These are phyloP conservation scores for Noccaea caerulescens DNA, from an alignment of 345 rosid genomes.

Conservation along the genomic window DNA sequence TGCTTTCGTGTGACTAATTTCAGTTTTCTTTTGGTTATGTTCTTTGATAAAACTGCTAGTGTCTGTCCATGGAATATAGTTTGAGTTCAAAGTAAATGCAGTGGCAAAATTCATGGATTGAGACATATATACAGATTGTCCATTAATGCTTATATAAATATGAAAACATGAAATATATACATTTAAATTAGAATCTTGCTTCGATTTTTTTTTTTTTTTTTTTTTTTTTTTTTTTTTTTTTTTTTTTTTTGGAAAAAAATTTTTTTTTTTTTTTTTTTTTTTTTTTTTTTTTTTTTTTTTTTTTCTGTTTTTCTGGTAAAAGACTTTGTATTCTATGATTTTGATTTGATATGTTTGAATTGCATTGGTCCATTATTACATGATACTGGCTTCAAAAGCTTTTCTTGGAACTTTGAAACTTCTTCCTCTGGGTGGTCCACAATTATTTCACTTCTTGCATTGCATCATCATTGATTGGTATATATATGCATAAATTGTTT, in stretches of 20 bases:
- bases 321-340: conserved; percentile 10
- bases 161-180: not conserved
- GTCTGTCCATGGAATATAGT: conserved; percentile 47
- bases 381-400: conserved; percentile 19
- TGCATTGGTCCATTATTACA: conserved; percentile 37
- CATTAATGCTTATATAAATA: not conserved
- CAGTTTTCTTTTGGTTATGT: conserved; percentile 29
- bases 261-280: conserved; percentile 5
- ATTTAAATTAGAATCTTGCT: not conserved
- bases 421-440: conserved; percentile 33
- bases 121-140: conserved; percentile 28
- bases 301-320: not conserved
- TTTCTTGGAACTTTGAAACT: conserved; percentile 42
- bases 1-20: conserved; percentile 32
- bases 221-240: conserved; percentile 11
- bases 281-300: conserved; percentile 8
- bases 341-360: conserved; percentile 20
- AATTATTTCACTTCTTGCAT: conserved; percentile 44
- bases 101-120: conserved; percentile 46
- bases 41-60: conserved; percentile 33
- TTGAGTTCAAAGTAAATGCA: conserved; percentile 44
- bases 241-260: too few relatives aligned
- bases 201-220: conserved; percentile 21
- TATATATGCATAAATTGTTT: not conserved
- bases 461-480: conserved; percentile 3